Evolutionary conservation across 1,284 basidiomycete species (phyloP).

Genomic region (Amylostereum areolatum): DNA sequence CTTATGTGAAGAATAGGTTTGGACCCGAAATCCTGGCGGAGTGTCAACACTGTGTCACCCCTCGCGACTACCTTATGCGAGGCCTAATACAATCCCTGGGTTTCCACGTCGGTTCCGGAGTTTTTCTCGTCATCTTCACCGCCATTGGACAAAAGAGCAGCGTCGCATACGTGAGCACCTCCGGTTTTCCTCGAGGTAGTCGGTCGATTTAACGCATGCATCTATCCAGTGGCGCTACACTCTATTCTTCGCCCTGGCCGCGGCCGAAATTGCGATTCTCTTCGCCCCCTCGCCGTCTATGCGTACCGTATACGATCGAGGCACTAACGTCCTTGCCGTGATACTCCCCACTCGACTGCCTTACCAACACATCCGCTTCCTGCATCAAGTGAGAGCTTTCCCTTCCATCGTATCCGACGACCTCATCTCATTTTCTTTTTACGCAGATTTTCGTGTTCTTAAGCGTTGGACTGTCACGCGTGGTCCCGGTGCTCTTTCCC

Average conservation of each 20-base stretch:
- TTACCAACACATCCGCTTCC: conserved; percentile 67
- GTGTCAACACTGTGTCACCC: conserved; percentile 65
- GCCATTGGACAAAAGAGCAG: conserved; percentile 54
- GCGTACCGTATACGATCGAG: conserved; percentile 13
- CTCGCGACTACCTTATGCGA: conserved; percentile 63
- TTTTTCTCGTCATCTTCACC: conserved; percentile 57
- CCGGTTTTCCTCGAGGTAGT: conserved; percentile 1
- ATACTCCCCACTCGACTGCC: conserved; percentile 61
- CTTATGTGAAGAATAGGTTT: conserved; percentile 40
- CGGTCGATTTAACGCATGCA: background rate
- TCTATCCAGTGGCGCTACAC: conserved; percentile 71
- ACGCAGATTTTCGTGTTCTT: conserved; percentile 59
- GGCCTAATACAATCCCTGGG: conserved; percentile 64
- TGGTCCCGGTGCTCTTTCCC: conserved; percentile 60
- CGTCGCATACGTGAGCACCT: conserved; percentile 58
- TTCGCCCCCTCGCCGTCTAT: conserved; percentile 47
- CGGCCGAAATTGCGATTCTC: conserved; percentile 58
- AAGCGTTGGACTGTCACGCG: conserved; percentile 62
- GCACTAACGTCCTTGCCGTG: conserved; percentile 33
- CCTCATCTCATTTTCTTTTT: background rate
- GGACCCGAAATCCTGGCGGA: conserved; percentile 58
- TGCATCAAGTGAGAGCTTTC: conserved; percentile 40
- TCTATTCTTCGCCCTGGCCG: conserved; percentile 53
- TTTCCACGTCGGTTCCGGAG: conserved; percentile 65
- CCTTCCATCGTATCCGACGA: background rate